Conservation (phyloP, 495 filamentous ascomycete genomes). For the Delitschia confertaspora region DNA sequence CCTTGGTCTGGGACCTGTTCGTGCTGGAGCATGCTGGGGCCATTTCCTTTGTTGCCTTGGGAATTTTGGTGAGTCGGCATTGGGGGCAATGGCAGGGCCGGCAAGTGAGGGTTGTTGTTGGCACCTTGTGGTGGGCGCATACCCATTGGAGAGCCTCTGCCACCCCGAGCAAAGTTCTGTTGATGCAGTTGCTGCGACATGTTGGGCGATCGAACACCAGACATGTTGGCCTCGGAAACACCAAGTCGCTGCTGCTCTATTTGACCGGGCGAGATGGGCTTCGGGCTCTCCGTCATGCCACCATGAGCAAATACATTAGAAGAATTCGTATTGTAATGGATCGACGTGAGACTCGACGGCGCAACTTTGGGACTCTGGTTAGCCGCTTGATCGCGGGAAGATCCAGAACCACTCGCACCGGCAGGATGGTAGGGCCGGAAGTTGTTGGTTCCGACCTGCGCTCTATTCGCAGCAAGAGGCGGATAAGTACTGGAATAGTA, state of each 20-base stretch:
- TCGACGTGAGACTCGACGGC: constrained; percentile 24
- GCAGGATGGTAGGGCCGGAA: constrained; percentile 29
- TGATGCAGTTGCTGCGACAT: constrained; percentile 60
- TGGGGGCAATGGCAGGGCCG: constrained; percentile 37
- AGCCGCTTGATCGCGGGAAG: constrained; percentile 17
- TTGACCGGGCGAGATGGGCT: constrained; percentile 70
- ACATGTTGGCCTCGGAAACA: constrained; percentile 43
- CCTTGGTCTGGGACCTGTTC: constrained; percentile 15
- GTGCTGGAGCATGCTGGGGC: constrained; percentile 34
- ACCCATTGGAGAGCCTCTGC: constrained; percentile 35
- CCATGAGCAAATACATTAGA: constrained; percentile 57
- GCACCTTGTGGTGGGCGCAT: constrained; percentile 31
- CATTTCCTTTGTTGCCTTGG: constrained; percentile 18
- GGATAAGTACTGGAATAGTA: constrained; percentile 67
- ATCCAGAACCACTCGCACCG: constrained; percentile 3
- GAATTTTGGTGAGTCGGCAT: constrained; percentile 24
- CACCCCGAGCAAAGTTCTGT: constrained; percentile 51
- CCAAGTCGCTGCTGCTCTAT: constrained; percentile 51
- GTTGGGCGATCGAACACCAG: constrained; percentile 60
- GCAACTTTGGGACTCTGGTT: constrained; percentile 25
- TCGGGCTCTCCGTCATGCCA: constrained; percentile 77
- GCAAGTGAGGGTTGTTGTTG: constrained; percentile 41
- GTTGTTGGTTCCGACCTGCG: constrained; percentile 22
- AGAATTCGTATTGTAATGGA: constrained; percentile 23
- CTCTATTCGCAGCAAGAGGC: constrained; percentile 43